These are phyloP conservation scores for Rhizopus delemar DNA, from an alignment of 371 early-diverging fungal genomes.

Conservation along the genomic window DNA sequence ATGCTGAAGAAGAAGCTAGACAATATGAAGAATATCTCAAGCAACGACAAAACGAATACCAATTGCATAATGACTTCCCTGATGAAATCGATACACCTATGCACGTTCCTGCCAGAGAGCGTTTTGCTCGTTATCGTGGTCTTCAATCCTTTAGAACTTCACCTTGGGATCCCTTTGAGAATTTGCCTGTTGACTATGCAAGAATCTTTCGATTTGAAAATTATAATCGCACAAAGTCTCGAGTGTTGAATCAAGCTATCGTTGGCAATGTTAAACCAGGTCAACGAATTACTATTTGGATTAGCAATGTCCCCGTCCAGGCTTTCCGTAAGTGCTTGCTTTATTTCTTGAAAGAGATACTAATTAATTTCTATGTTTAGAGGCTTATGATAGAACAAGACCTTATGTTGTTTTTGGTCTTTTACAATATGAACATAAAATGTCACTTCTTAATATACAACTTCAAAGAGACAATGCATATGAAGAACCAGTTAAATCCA, in stretches of 20 bases:
- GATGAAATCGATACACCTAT: slow-evolving; percentile 96
- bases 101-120: slow-evolving; percentile 77
- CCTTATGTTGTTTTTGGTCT: slow-evolving; percentile 83
- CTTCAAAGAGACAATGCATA: slow-evolving; percentile 73
- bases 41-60: slow-evolving; percentile 65
- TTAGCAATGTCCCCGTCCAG: slow-evolving; percentile 69
- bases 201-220: slow-evolving; percentile 95
- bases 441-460: slow-evolving; percentile 81
- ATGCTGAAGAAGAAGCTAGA: slow-evolving; percentile 51
- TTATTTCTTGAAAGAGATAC: background rate
- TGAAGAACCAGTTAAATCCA: slow-evolving; percentile 72
- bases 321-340: slow-evolving; percentile 52
- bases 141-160: slow-evolving; percentile 91
- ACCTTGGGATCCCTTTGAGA: slow-evolving; percentile 97
- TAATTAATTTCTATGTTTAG: slow-evolving; percentile 23
- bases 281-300: slow-evolving; percentile 64
- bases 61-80: slow-evolving; percentile 86
- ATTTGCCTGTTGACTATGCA: slow-evolving; percentile 91
- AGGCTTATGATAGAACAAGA: slow-evolving; percentile 51
- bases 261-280: slow-evolving; percentile 63
- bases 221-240: slow-evolving; percentile 72
- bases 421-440: slow-evolving; percentile 92
- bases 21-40: slow-evolving; percentile 69
- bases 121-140: slow-evolving; percentile 93
- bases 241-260: slow-evolving; percentile 65